These are phyloP conservation scores for Phialophora macrospora DNA, from an alignment of 2,329 filamentous ascomycete species.

Conservation along the genomic window DNA sequence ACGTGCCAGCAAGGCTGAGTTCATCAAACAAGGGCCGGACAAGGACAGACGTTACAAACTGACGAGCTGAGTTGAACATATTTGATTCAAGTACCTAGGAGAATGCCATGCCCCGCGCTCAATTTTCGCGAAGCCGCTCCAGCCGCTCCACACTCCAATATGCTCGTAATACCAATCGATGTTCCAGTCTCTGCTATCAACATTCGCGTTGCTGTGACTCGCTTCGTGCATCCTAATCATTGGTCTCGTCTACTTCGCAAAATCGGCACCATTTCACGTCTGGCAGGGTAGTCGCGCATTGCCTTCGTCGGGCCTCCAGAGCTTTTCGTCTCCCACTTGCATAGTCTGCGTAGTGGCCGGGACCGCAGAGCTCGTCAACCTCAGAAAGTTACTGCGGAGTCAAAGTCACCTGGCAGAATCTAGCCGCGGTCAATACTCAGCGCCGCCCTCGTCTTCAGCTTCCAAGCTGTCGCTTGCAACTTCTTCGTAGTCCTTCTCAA, in stretches of 20 bases:
- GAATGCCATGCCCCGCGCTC: background rate
- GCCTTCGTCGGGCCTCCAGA: background rate
- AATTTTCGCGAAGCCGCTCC: background rate
- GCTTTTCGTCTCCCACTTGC: background rate
- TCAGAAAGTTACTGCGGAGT: background rate
- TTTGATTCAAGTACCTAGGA: slow-evolving; percentile 4
- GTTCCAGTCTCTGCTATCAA: slow-evolving; percentile 27
- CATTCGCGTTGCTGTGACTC: slow-evolving; percentile 11
- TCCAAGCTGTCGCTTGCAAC: slow-evolving; percentile 70
- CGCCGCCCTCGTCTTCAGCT: slow-evolving; percentile 58
- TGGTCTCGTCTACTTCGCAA: slow-evolving; percentile 9
- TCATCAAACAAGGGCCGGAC: background rate
- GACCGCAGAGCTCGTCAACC: background rate
- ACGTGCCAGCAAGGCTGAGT: background rate
- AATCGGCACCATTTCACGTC: slow-evolving; percentile 2
- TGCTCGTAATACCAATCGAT: slow-evolving; percentile 6
- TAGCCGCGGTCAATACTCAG: slow-evolving; percentile 26
- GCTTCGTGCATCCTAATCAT: slow-evolving; percentile 24
- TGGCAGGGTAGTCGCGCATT: background rate
- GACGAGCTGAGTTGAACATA: background rate
- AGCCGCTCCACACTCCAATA: slow-evolving; percentile 5
- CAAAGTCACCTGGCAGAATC: background rate
- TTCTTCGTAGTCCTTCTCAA: slow-evolving; percentile 88
- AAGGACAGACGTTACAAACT: background rate
- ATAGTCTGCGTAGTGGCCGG: background rate